A percentile compares a stretch with the other conserved stretches of the same genome.
Conservation (phyloP, 257 asterid genomes). For the Scutellaria galericulata region DNA sequence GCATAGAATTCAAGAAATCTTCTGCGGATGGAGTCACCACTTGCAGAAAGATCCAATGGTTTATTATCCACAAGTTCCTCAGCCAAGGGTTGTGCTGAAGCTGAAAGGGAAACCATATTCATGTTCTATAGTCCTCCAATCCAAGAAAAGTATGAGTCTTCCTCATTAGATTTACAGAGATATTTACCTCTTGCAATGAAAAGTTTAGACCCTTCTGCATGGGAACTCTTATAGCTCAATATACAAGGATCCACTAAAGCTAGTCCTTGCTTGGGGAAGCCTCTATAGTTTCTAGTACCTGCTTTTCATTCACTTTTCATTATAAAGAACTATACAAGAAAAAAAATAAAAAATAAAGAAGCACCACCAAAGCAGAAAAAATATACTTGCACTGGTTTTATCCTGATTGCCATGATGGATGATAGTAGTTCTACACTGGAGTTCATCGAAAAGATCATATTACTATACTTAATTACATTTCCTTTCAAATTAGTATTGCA, state of each 20-base stretch:
- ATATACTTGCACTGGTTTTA: background rate
- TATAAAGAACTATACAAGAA: background rate
- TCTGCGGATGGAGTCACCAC: constrained; percentile 83
- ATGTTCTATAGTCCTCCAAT: constrained; percentile 10
- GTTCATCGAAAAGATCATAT: background rate
- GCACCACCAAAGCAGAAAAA: background rate
- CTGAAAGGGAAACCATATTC: constrained; percentile 50
- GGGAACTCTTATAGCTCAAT: constrained; percentile 37
- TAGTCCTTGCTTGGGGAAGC: constrained; percentile 41
- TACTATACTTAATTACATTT: background rate
- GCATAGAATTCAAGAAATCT: constrained; percentile 87
- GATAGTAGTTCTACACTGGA: background rate
- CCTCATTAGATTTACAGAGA: constrained; percentile 24
- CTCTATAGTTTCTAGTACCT: constrained; percentile 56
- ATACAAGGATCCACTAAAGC: constrained; percentile 43
- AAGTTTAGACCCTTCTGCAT: constrained; percentile 29
- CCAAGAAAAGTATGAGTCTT: background rate
- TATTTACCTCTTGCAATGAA: constrained; percentile 56
- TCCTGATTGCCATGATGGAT: background rate
- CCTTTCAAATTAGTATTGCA: background rate
- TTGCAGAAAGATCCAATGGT: constrained; percentile 42
- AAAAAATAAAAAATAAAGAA: background rate
- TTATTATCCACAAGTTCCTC: constrained; percentile 65
- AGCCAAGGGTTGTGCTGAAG: constrained; percentile 74
- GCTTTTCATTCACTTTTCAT: constrained; percentile 31